These are phyloP conservation scores for Penicillium nucicola DNA, from an alignment of 495 filamentous ascomycete species.

Conservation along the genomic window DNA sequence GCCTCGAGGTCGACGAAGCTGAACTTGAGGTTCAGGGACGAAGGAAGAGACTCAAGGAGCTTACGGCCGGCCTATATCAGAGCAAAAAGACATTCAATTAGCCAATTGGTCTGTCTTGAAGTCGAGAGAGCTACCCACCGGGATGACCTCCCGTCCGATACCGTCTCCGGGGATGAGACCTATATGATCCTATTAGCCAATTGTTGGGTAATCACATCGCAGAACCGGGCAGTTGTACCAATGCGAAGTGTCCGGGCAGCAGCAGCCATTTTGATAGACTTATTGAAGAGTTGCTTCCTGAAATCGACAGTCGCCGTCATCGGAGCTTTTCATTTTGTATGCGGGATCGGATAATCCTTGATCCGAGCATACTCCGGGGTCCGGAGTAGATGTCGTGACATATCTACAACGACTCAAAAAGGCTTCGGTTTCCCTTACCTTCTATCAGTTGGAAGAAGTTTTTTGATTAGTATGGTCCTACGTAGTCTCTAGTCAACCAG, in stretches of 20 bases:
- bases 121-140: conserved; percentile 40
- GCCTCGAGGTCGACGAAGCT: conserved; percentile 89
- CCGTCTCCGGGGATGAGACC: conserved; percentile 97
- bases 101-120: conserved; percentile 9
- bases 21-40: conserved; percentile 83
- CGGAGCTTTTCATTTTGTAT: conserved; percentile 31
- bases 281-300: conserved; percentile 21
- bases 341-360: conserved; percentile 19
- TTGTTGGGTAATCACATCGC: conserved; percentile 2
- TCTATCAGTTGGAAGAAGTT: too few relatives aligned
- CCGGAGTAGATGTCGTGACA: conserved; percentile 11
- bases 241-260: conserved; percentile 56
- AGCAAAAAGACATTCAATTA: conserved; percentile 13
- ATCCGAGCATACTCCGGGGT: conserved; percentile 20
- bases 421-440: too few relatives aligned
- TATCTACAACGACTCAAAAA: too few relatives aligned
- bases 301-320: conserved; percentile 29
- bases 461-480: too few relatives aligned
- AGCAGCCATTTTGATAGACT: conserved; percentile 41
- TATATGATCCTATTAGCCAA: conserved; percentile 36
- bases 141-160: conserved; percentile 98
- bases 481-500: too few relatives aligned
- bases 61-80: conserved; percentile 67
- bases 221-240: conserved; percentile 36
- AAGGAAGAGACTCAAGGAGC: conserved; percentile 83